Percentiles rank a stretch among this genome's conserved stretches.
Conservation (phyloP, 495 filamentous ascomycete species). For the Trypethelium eluteriae region DNA sequence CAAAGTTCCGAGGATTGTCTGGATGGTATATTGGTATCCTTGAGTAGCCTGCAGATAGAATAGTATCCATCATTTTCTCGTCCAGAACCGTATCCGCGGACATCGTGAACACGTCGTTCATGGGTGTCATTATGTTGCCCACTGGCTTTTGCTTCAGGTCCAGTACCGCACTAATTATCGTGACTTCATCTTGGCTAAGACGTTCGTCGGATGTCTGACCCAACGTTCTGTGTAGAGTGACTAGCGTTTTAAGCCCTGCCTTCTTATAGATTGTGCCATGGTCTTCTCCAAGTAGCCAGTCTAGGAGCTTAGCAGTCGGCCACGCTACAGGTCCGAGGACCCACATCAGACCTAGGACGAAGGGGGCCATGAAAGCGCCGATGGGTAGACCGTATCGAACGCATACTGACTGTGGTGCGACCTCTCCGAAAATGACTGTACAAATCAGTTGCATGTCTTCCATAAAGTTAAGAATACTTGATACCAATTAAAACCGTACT, state of each 20-base stretch:
- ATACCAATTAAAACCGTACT: slow-evolving; percentile 89
- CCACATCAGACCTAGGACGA: slow-evolving; percentile 86
- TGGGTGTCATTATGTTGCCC: slow-evolving; percentile 93
- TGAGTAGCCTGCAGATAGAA: slow-evolving; percentile 88
- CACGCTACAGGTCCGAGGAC: slow-evolving; percentile 77
- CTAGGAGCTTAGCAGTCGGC: slow-evolving; percentile 84
- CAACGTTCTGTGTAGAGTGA: slow-evolving; percentile 85
- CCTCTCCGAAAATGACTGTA: slow-evolving; percentile 94
- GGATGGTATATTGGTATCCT: slow-evolving; percentile 88
- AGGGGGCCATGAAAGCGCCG: slow-evolving; percentile 85
- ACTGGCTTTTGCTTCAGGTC: slow-evolving; percentile 95
- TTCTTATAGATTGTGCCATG: slow-evolving; percentile 96
- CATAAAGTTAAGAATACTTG: slow-evolving; percentile 28
- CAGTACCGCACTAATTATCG: slow-evolving; percentile 92
- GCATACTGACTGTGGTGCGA: slow-evolving; percentile 91
- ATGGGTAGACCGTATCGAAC: slow-evolving; percentile 96
- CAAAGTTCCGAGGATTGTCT: slow-evolving; percentile 75
- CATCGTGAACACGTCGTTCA: slow-evolving; percentile 94
- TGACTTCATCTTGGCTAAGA: slow-evolving; percentile 94
- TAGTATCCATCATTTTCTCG: slow-evolving; percentile 84
- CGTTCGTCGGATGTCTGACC: slow-evolving; percentile 76
- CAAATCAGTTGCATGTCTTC: slow-evolving; percentile 17
- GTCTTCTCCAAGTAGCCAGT: slow-evolving; percentile 79
- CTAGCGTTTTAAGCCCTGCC: slow-evolving; percentile 80
- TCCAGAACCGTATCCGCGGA: slow-evolving; percentile 84